Conservation (phyloP, 257 asterid genomes). For the Solanum etuberosum region DNA sequence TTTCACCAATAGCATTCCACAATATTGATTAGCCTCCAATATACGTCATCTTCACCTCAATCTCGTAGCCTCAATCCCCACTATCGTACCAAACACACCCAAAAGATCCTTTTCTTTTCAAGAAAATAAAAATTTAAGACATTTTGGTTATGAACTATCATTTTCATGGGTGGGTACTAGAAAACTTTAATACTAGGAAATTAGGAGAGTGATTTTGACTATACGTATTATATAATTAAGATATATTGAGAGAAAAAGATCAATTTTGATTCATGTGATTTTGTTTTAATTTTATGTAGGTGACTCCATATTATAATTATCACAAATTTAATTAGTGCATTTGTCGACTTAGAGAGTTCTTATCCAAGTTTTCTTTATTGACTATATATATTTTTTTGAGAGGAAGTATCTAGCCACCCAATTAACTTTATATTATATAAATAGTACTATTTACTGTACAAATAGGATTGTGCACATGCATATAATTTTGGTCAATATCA, state of each 20-base stretch:
- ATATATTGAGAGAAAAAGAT: background rate
- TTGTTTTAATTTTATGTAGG: background rate
- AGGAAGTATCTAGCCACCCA: background rate
- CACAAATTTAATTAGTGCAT: background rate
- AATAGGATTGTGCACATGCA: background rate
- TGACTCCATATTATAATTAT: background rate
- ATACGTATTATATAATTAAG: background rate
- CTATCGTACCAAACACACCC: background rate
- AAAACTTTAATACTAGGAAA: background rate
- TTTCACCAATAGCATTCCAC: background rate
- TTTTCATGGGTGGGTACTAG: background rate
- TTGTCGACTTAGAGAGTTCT: background rate
- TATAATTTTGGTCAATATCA: background rate
- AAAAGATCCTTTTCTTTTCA: background rate
- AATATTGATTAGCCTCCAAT: background rate
- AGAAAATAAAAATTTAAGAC: background rate
- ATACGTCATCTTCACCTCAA: too few relatives aligned
- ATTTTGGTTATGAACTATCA: background rate
- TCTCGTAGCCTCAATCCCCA: background rate
- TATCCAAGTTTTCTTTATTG: background rate
- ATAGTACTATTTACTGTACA: background rate
- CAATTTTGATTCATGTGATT: background rate
- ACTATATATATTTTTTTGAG: background rate
- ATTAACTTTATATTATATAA: background rate
- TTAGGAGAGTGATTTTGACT: background rate